Evolutionary conservation across 2,329 filamentous ascomycete genomes (phyloP), one percentile per base, ranked within the genome.

Genomic region (Fusarium buxicola): DNA sequence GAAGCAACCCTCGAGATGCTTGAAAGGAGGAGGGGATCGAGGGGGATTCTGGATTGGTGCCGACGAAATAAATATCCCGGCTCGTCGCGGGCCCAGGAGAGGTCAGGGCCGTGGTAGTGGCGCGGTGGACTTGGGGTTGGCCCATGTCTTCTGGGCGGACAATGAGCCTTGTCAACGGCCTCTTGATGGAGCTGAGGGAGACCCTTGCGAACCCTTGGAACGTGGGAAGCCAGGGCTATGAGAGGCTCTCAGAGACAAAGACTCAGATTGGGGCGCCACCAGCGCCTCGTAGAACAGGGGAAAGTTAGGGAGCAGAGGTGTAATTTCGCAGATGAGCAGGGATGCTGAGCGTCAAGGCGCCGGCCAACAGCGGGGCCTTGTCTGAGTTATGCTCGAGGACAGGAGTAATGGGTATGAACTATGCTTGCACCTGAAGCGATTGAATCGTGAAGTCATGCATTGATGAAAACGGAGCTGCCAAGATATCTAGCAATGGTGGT

Each of bases 301-400:
- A 58, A 51, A 40, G 63, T 39, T 49, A 60, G 63, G 60, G 49
- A 56, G 41, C 56, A 41, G 47, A 57, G 49, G 39, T 57, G 69
- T 49, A 72, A 72, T 72, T 72, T 72, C 65, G 55, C 59, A 52
- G 50, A 53, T 55, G n/a, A 55, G 43, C 69, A 69, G 64, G 69
- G 69, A 57, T 60, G 12, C 35, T 50, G 38, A 47, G 34, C 56
- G 58, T 61, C 59, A 48, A 55, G 51, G 32, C 35, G 32, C 25
- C 58, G 56, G 63, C 60, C 64, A 67, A 67, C 64, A 67, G 65
- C 65, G 62, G 65, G 65, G 49, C 56, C 48, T 50, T 63, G 60
- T 59, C 50, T 59, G 35, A 45, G 51, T 44, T 39, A 24, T 52
- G 36, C 25, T 35, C 35, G 31, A 40, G 38, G 46, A 48, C 34